Evolutionary conservation across 306 rosid species (phyloP).

Genomic region (Lupinus albus): DNA sequence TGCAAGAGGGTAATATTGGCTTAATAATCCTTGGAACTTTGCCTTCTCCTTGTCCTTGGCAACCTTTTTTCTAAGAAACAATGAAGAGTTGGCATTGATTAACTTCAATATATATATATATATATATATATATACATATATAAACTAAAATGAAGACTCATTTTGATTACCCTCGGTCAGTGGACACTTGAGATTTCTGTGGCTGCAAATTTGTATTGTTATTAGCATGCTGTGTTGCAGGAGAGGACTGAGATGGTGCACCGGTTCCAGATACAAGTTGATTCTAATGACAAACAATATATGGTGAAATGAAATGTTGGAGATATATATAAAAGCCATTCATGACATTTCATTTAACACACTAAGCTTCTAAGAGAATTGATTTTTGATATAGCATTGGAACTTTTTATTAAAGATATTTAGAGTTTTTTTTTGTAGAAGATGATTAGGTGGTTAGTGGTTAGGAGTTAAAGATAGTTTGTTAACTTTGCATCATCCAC

Average conservation of each 20-base stretch:
- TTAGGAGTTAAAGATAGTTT: too few relatives aligned
- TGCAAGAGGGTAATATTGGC: neutral
- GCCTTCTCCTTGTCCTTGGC: constrained; percentile 9
- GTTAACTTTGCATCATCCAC: too few relatives aligned
- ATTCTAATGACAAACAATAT: constrained; percentile 13
- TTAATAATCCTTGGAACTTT: neutral
- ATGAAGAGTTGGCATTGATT: neutral
- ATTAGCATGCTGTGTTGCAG: neutral
- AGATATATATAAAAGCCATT: neutral
- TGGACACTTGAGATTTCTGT: neutral
- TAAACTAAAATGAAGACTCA: constrained; percentile 6
- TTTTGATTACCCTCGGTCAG: neutral
- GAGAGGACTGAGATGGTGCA: neutral
- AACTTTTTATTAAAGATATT: too few relatives aligned
- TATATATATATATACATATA: neutral
- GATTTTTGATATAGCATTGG: too few relatives aligned
- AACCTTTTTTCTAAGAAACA: neutral
- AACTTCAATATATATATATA: neutral
- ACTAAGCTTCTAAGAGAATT: neutral
- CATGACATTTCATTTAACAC: too few relatives aligned
- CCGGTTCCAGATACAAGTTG: neutral
- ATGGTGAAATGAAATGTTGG: neutral
- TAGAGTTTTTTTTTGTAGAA: too few relatives aligned
- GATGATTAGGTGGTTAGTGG: too few relatives aligned
- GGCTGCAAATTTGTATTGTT: constrained; percentile 2